phyloP scores from a whole-genome alignment of 345 rosid species.

The Mercurialis annua region DNA sequence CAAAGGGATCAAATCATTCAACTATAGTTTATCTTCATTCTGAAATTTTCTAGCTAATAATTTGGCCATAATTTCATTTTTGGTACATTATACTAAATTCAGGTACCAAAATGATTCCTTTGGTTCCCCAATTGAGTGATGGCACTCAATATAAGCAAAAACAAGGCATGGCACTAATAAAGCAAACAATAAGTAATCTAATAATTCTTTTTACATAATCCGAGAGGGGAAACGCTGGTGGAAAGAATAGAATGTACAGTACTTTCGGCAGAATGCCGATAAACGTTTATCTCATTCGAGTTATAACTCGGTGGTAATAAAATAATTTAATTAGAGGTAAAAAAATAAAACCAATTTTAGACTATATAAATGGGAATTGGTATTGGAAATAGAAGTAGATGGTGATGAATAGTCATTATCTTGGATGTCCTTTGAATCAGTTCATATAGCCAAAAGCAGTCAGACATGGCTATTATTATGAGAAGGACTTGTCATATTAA shows the following conservation, averaged over 20 bases:
- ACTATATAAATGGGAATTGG: slow-evolving; percentile 15
- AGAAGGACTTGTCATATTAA: slow-evolving; percentile 67
- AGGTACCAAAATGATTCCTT: slow-evolving; percentile 8
- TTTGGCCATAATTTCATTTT: background rate
- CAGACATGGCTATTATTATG: slow-evolving; percentile 65
- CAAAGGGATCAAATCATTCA: slow-evolving; percentile 26
- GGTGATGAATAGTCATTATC: slow-evolving; percentile 67
- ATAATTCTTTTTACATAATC: too few relatives aligned
- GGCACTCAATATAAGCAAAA: background rate
- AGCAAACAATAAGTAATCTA: too few relatives aligned
- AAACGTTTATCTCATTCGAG: too few relatives aligned
- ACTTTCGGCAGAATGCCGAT: too few relatives aligned
- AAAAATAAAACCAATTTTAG: background rate
- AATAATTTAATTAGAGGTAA: background rate
- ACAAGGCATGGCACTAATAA: background rate
- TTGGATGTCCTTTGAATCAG: slow-evolving; percentile 60
- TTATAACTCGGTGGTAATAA: too few relatives aligned
- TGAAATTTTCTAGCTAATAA: slow-evolving; percentile 25
- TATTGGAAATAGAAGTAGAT: slow-evolving; percentile 47
- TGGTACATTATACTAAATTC: background rate
- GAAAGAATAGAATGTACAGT: too few relatives aligned
- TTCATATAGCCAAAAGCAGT: slow-evolving; percentile 50
- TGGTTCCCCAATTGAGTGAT: slow-evolving; percentile 26
- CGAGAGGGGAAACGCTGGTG: too few relatives aligned
- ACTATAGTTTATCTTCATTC: slow-evolving; percentile 15